These are phyloP conservation scores for Myriosclerotinia scirpicola DNA, from an alignment of 2,329 filamentous ascomycete species.

Conservation along the genomic window DNA sequence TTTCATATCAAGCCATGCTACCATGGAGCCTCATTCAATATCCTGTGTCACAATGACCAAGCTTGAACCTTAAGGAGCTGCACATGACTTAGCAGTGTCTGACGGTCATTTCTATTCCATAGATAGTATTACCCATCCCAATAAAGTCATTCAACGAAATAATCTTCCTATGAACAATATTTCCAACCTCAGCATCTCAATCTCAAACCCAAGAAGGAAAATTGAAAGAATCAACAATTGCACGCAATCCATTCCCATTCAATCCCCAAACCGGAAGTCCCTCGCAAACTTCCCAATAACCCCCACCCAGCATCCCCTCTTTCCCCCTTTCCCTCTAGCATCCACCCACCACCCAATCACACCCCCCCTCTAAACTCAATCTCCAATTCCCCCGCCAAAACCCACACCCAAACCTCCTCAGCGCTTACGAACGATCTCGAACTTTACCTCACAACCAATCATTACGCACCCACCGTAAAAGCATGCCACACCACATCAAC, in stretches of 20 bases:
- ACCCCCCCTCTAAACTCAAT: background rate
- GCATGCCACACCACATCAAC: background rate
- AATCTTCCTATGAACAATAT: background rate
- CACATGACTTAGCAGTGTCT: constrained; percentile 1
- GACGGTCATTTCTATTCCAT: background rate
- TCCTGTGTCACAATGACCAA: background rate
- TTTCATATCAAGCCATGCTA: background rate
- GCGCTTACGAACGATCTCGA: constrained; percentile 14
- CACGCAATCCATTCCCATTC: no score
- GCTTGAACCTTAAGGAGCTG: background rate
- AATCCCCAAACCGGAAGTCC: background rate
- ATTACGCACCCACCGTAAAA: background rate
- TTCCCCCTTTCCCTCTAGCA: background rate
- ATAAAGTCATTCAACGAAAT: background rate
- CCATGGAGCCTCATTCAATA: background rate
- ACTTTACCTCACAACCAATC: background rate
- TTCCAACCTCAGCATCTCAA: background rate
- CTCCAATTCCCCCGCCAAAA: constrained; percentile 11
- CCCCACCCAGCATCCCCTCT: background rate
- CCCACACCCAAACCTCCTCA: constrained; percentile 1
- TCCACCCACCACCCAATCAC: background rate
- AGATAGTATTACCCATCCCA: background rate
- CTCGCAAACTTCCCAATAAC: background rate
- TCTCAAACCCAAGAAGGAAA: background rate
- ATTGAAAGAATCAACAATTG: no score